Base-by-base conservation (phyloP, 768 basidiomycete species). In the Cystobasidium tubakii region DNA sequence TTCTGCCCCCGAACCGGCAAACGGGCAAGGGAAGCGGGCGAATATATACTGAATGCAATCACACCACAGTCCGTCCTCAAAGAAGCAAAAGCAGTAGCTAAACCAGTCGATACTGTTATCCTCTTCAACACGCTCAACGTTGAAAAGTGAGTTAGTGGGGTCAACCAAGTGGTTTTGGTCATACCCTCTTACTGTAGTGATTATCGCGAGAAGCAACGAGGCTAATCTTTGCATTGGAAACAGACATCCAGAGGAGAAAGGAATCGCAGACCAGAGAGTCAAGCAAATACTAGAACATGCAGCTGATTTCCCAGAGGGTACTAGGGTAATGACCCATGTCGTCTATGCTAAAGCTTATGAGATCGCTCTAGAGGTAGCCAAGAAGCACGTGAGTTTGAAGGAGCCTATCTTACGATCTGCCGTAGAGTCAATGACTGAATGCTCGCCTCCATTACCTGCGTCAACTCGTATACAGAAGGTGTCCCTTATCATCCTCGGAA, bases 401-500 rank as follows among this genome's bases (percentile, higher is more conserved):
- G 25, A 63, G 13, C 62, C 62, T 10, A 15, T 31, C 33, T 36
- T 27, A 12, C 62, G n/a, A n/a, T n/a, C n/a, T n/a, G n/a, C n/a
- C n/a, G n/a, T n/a, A n/a, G n/a, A n/a, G n/a, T n/a, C n/a, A n/a
- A n/a, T n/a, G n/a, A n/a, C n/a, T n/a, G n/a, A n/a, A n/a, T n/a
- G n/a, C n/a, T n/a, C n/a, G n/a, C n/a, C n/a, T n/a, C n/a, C n/a
- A n/a, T n/a, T n/a, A n/a, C 31, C 15, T 36, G 29, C 23, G 1
- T 65, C 7, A 2, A 39, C 13, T 15, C 43, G 15, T 17, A 34
- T 42, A 65, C 63, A 65, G 63, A 44, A 53, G 19, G 66, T 54
- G 12, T 12, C 34, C 44, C 66, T 67, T 31, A 53, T 67, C 27
- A 67, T 67, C 43, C 66, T 67, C 12, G 66, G 66, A 25, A 67